Evolutionary conservation across 495 filamentous ascomycete species (phyloP).

Genomic region (Penicillium daleae): DNA sequence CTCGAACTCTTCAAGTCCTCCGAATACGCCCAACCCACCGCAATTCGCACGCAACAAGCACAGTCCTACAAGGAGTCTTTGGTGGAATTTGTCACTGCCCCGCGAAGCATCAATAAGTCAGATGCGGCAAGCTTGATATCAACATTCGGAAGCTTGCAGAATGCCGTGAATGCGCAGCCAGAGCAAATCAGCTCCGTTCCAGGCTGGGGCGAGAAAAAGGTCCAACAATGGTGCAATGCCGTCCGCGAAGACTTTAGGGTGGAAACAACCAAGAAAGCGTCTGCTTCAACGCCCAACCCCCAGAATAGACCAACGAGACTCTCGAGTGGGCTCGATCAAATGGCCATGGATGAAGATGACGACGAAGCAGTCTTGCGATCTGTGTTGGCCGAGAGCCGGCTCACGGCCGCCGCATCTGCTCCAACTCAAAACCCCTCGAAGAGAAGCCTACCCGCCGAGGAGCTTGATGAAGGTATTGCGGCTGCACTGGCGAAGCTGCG

Average conservation of each 20-base stretch:
- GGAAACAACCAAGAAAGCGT: constrained; percentile 64
- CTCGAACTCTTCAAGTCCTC: constrained; percentile 92
- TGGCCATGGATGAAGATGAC: constrained; percentile 24
- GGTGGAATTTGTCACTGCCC: constrained; percentile 91
- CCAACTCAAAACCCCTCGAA: not conserved
- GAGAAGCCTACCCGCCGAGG: constrained; percentile 10
- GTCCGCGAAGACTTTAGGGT: constrained; percentile 84
- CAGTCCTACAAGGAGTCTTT: constrained; percentile 83
- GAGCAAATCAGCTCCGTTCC: constrained; percentile 81
- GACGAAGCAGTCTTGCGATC: constrained; percentile 27
- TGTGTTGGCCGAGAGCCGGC: constrained; percentile 21
- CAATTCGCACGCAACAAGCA: constrained; percentile 81
- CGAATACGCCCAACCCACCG: constrained; percentile 78
- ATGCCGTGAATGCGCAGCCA: constrained; percentile 82
- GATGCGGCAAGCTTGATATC: constrained; percentile 86
- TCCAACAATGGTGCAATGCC: constrained; percentile 76
- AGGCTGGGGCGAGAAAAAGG: constrained; percentile 96
- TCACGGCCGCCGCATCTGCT: constrained; percentile 14
- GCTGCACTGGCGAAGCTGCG: constrained; percentile 31
- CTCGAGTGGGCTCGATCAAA: not conserved
- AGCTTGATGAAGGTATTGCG: constrained; percentile 33
- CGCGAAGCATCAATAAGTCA: constrained; percentile 89
- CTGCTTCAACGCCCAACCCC: constrained; percentile 25
- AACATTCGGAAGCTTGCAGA: constrained; percentile 83
- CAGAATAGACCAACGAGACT: constrained; percentile 7